phyloP scores from a whole-genome alignment of 208 protist species.

The Entamoeba moshkovskii region DNA sequence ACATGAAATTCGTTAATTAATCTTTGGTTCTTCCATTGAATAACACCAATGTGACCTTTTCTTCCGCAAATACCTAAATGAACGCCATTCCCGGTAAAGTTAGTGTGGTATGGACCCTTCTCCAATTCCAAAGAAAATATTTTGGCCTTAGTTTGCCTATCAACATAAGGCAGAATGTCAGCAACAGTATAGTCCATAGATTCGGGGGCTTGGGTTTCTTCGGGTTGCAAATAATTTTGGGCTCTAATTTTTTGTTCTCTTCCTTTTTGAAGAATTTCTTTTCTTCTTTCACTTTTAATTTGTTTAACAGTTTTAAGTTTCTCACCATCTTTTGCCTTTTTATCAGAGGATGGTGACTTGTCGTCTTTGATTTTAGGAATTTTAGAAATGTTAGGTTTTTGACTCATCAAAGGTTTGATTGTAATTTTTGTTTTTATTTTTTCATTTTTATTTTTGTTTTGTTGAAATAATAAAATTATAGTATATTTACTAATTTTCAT shows the following conservation, averaged over 20 bases:
- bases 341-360: too few species aligned
- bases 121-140: background rate
- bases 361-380: background rate
- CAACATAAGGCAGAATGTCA: background rate
- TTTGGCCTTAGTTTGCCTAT: constrained; percentile 3
- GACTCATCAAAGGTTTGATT: background rate
- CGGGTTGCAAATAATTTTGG: background rate
- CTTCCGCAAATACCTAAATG: background rate
- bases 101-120: background rate
- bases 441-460: background rate
- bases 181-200: background rate
- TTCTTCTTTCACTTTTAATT: background rate
- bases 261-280: background rate
- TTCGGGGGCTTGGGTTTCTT: background rate
- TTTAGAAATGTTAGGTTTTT: background rate
- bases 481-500: too few species aligned
- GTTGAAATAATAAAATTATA: too few species aligned
- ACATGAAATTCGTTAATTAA: background rate
- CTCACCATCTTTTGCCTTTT: too few species aligned
- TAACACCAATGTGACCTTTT: background rate
- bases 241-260: too few species aligned
- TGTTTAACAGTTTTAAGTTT: background rate
- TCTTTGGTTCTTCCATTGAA: background rate
- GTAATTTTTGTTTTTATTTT: background rate
- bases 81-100: background rate